A percentile compares a stretch with the other conserved stretches of the same genome.
Conservation (phyloP, 176 grass and related monocot genomes). For the Juncus inflexus region DNA sequence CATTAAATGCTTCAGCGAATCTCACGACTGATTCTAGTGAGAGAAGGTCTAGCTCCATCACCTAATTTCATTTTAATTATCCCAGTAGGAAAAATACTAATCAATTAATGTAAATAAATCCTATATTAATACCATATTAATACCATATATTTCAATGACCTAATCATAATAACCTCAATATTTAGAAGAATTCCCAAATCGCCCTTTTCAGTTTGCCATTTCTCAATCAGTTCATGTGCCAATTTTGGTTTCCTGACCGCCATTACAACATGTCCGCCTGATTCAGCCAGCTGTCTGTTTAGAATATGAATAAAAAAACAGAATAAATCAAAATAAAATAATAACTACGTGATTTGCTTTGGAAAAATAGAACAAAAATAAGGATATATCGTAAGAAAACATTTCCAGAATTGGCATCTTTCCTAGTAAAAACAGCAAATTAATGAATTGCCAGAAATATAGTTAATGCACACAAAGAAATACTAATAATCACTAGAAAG, state of each 20-base stretch:
- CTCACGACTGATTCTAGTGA: slow-evolving; percentile 81
- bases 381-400: too few species aligned
- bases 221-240: slow-evolving; percentile 83
- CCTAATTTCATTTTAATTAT: slow-evolving; percentile 41
- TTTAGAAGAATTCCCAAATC: slow-evolving; percentile 60
- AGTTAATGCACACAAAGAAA: too few species aligned
- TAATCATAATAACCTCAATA: slow-evolving; percentile 59
- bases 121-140: not conserved
- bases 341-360: too few species aligned
- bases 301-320: not conserved
- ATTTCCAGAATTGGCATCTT: too few species aligned
- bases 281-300: slow-evolving; percentile 70
- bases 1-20: slow-evolving; percentile 95
- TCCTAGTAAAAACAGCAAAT: not conserved
- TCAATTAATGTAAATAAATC: slow-evolving; percentile 8
- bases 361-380: too few species aligned
- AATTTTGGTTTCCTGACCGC: slow-evolving; percentile 79
- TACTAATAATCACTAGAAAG: too few species aligned
- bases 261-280: slow-evolving; percentile 94
- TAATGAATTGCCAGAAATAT: not conserved
- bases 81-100: not conserved
- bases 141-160: not conserved
- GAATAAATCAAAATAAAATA: not conserved
- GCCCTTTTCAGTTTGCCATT: slow-evolving; percentile 84
- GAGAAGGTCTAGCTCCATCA: slow-evolving; percentile 93